Conservation (phyloP, 805 yeast genomes). For the Schizosaccharomyces osmophilus region DNA sequence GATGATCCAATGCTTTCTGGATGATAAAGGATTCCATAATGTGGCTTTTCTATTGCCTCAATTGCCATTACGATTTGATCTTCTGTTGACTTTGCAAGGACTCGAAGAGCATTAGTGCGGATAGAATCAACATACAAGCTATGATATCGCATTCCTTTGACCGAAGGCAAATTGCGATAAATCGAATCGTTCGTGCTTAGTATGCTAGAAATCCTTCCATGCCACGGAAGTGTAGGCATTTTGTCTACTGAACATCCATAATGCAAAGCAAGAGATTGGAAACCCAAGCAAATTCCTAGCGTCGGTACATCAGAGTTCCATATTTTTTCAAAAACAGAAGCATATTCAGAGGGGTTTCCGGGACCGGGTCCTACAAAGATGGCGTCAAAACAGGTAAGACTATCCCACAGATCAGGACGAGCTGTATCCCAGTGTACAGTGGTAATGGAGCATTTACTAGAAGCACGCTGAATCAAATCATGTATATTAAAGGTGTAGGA, state of each 20-base stretch:
- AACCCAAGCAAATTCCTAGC: constrained; percentile 81
- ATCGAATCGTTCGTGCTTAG: background rate
- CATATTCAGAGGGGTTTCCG: constrained; percentile 57
- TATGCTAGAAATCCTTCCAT: constrained; percentile 59
- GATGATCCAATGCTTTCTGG: constrained; percentile 83
- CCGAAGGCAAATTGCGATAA: background rate
- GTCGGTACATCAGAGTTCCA: constrained; percentile 34
- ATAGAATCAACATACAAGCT: background rate
- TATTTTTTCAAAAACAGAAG: constrained; percentile 43
- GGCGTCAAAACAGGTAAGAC: constrained; percentile 33
- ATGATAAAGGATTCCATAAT: constrained; percentile 88
- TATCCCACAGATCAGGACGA: constrained; percentile 9
- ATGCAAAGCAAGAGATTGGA: constrained; percentile 50
- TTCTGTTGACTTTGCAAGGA: background rate
- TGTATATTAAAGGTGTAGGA: constrained; percentile 74
- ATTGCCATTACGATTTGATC: constrained; percentile 40
- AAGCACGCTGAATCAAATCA: constrained; percentile 21
- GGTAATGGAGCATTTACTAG: constrained; percentile 18
- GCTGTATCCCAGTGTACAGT: constrained; percentile 37
- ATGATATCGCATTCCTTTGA: constrained; percentile 1
- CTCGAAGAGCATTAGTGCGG: background rate
- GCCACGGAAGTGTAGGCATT: constrained; percentile 33
- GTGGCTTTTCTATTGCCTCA: constrained; percentile 33
- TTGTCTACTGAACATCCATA: constrained; percentile 32
- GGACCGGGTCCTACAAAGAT: constrained; percentile 93